A percentile compares a stretch with the other conserved stretches of the same genome.
Conservation (phyloP, 78 protist species). For the Acrasis kona region DNA sequence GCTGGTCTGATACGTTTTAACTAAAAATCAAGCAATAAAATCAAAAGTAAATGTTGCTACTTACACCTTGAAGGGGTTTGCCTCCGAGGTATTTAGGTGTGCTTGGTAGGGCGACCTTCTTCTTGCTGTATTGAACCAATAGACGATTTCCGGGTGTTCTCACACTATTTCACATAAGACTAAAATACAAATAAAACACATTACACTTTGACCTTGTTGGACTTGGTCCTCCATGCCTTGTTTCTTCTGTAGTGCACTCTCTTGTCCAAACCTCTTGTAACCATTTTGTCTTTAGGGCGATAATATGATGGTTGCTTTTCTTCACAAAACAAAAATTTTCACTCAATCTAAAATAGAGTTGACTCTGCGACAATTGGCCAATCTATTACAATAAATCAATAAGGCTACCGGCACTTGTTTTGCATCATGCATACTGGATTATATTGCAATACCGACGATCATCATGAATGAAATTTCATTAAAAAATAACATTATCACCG, state of each 20-base stretch:
- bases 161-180: conserved; percentile 19
- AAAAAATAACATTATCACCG: too few species aligned
- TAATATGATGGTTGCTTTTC: too few species aligned
- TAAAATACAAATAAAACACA: background rate
- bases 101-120: conserved; percentile 53
- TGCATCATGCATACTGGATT: too few species aligned
- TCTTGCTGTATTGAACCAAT: conserved; percentile 61
- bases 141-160: conserved; percentile 69
- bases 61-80: conserved; percentile 55
- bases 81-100: conserved; percentile 75
- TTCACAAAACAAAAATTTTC: too few species aligned
- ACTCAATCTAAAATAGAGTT: too few species aligned
- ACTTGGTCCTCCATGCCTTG: background rate
- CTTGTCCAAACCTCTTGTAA: background rate
- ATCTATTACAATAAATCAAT: too few species aligned
- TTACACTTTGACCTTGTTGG: background rate
- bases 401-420: too few species aligned
- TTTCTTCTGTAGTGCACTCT: background rate
- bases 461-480: too few species aligned
- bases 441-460: too few species aligned
- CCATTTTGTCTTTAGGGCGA: too few species aligned
- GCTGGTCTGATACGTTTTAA: background rate
- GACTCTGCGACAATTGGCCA: too few species aligned
- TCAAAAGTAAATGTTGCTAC: conserved; percentile 6
- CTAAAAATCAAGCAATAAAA: background rate